A percentile compares a stretch with the other conserved stretches of the same genome.
phyloP scores from a whole-genome alignment of 1,284 basidiomycete genomes.

The Xerocomus cyaneibrunnescens region DNA sequence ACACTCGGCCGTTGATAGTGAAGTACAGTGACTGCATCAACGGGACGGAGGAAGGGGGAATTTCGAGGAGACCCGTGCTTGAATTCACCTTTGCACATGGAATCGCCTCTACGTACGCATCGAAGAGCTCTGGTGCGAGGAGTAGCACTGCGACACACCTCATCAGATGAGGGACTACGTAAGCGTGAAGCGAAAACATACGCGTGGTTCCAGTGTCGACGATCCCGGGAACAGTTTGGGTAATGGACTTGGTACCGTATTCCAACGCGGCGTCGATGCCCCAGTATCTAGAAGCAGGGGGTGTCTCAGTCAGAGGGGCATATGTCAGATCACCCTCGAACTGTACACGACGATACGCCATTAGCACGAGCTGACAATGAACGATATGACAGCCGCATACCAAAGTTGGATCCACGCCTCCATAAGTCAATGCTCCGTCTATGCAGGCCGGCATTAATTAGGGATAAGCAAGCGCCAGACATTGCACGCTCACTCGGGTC shows the following conservation, averaged over 20 bases:
- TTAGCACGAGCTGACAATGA: neutral
- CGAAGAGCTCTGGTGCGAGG: constrained; percentile 24
- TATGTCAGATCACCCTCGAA: constrained; percentile 20
- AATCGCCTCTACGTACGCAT: constrained; percentile 18
- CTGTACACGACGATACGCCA: constrained; percentile 3
- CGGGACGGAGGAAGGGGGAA: constrained; percentile 15
- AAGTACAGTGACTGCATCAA: constrained; percentile 25
- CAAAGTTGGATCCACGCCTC: constrained; percentile 21
- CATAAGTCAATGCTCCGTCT: constrained; percentile 32
- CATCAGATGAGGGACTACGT: neutral
- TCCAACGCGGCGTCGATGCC: constrained; percentile 24
- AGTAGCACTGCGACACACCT: constrained; percentile 14
- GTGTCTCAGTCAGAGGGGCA: constrained; percentile 24
- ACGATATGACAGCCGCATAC: constrained; percentile 13
- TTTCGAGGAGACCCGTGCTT: constrained; percentile 18
- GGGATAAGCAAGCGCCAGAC: neutral
- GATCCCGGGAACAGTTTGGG: constrained; percentile 16
- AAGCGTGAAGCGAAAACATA: constrained; percentile 3
- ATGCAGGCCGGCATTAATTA: neutral
- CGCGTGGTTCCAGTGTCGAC: neutral
- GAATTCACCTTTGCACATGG: constrained; percentile 20
- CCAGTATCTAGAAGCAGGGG: constrained; percentile 24
- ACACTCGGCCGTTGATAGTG: constrained; percentile 11
- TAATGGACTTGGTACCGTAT: constrained; percentile 19
- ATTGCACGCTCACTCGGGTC: constrained; percentile 19